A percentile compares a stretch with the other conserved stretches of the same genome.
Conservation (phyloP, 2,329 filamentous ascomycete species). For the Pezicula carpinea region DNA sequence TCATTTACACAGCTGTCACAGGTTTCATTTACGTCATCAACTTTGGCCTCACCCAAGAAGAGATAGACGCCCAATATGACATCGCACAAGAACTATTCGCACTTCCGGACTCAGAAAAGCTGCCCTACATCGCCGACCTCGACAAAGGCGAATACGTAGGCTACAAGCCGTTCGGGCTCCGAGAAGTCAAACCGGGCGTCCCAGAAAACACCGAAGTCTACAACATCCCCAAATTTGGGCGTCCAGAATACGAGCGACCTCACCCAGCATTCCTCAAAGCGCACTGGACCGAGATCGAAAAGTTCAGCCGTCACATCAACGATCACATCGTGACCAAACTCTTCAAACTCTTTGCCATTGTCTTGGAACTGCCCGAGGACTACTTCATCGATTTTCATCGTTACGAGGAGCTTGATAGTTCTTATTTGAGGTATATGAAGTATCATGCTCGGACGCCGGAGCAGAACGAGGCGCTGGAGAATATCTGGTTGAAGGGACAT, state of each 20-base stretch:
- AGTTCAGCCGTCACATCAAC: conserved; percentile 35
- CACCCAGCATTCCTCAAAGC: conserved; percentile 43
- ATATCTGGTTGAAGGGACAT: conserved; percentile 41
- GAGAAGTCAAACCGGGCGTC: conserved; percentile 5
- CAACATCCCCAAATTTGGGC: conserved; percentile 51
- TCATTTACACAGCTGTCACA: neutral
- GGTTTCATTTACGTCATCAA: conserved; percentile 57
- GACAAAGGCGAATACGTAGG: conserved; percentile 49
- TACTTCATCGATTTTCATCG: conserved; percentile 48
- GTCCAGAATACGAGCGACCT: conserved; percentile 33
- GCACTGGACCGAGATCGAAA: conserved; percentile 47
- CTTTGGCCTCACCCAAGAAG: conserved; percentile 52
- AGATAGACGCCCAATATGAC: conserved; percentile 54
- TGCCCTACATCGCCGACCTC: conserved; percentile 45
- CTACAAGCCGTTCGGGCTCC: conserved; percentile 35
- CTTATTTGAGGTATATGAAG: conserved; percentile 56
- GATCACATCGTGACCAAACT: conserved; percentile 52
- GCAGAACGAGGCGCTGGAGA: conserved; percentile 38
- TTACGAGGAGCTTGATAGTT: conserved; percentile 50
- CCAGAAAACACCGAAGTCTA: conserved; percentile 47
- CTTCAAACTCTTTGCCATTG: conserved; percentile 54
- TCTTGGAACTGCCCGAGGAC: conserved; percentile 54
- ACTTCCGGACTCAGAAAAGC: conserved; percentile 51
- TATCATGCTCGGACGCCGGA: conserved; percentile 44
- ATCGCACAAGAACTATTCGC: conserved; percentile 53